phyloP scores from a whole-genome alignment of 2,329 filamentous ascomycete species.

The Conoideocrella luteorostrata region DNA sequence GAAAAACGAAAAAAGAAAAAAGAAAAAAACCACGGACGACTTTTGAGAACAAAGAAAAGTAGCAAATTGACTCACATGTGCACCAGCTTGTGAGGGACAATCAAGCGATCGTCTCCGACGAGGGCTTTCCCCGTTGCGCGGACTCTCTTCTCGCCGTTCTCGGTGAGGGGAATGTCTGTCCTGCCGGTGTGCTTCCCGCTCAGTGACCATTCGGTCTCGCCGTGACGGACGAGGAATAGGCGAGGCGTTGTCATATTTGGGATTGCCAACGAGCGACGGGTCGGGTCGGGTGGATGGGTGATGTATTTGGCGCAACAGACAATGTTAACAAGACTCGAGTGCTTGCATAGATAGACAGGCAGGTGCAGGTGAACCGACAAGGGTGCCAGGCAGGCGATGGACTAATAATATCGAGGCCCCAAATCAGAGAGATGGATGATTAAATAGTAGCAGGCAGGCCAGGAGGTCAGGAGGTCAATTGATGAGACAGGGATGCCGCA shows the following conservation, averaged over 20 bases:
- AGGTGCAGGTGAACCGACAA: background rate
- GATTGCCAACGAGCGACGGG: background rate
- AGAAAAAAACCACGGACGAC: background rate
- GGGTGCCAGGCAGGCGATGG: background rate
- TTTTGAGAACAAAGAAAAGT: background rate
- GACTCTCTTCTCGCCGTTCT: slow-evolving; percentile 71
- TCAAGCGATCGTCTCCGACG: slow-evolving; percentile 76
- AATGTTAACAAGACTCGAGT: background rate
- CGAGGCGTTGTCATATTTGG: slow-evolving; percentile 48
- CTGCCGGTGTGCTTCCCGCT: slow-evolving; percentile 77
- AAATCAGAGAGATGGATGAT: too few relatives aligned
- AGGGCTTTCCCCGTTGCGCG: slow-evolving; percentile 74
- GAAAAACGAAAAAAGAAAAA: background rate
- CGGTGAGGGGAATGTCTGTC: slow-evolving; percentile 81
- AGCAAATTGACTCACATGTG: slow-evolving; percentile 59
- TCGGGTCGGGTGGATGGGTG: background rate
- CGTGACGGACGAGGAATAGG: slow-evolving; percentile 80
- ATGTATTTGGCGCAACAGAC: background rate
- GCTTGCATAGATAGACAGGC: too few relatives aligned
- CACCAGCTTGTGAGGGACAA: slow-evolving; percentile 72
- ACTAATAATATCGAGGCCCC: too few relatives aligned
- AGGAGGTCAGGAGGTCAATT: too few relatives aligned
- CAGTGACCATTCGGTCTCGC: slow-evolving; percentile 93
- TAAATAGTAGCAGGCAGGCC: too few relatives aligned
- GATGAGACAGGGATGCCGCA: too few relatives aligned